Evolutionary conservation across 208 protist genomes (phyloP), one percentile per base, ranked within the genome.

Genomic region (Trypanosoma cruzi): DNA sequence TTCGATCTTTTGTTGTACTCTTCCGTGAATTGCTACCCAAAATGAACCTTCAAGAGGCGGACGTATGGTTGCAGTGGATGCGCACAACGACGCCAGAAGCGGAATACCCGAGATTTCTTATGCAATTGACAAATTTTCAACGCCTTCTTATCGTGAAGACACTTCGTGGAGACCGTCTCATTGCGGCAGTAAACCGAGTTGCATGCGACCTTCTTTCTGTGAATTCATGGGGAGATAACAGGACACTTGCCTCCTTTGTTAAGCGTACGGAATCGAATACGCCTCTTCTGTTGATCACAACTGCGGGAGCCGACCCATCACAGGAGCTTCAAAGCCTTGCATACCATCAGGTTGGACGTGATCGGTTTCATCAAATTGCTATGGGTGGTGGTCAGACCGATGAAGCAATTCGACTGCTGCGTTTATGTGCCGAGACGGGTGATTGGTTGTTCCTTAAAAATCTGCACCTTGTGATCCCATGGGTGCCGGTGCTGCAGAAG

Each of bases 401-500:
- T 18, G 89, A 92, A 56, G 97, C 96, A 11, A 70, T 98, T 75
- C 69, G 76, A 22, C 74, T 97, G 53, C 74, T 99, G 36, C 77
- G 80, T 29, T 57, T 73, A 37, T 86, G 80, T 63, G 81, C 93
- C 18, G 80, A 80, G 68, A 85, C 82, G 53, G 97, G 97, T 31
- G 81, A 96, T 44, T 99, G 96, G 97, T 70, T 99, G 10, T 96
- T 97, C 68, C 77, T 99, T 44, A 99, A 99, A 82, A 99, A 99
- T 81, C 64, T 99, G 18, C 98, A 99, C 73, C 85, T 99, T 20
- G 97, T 98, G 34, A 90, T 97, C 61, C 81, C 83, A 50, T 99
- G 98, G 97, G 87, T 99, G 48, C 72, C 83, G 6, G 64, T 68
- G 34, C 84, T 99, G 53, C 93, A 98, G 71, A 97, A 98, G 81